phyloP scores from a whole-genome alignment of 495 filamentous ascomycete genomes.

The Bathelium albidoporum region DNA sequence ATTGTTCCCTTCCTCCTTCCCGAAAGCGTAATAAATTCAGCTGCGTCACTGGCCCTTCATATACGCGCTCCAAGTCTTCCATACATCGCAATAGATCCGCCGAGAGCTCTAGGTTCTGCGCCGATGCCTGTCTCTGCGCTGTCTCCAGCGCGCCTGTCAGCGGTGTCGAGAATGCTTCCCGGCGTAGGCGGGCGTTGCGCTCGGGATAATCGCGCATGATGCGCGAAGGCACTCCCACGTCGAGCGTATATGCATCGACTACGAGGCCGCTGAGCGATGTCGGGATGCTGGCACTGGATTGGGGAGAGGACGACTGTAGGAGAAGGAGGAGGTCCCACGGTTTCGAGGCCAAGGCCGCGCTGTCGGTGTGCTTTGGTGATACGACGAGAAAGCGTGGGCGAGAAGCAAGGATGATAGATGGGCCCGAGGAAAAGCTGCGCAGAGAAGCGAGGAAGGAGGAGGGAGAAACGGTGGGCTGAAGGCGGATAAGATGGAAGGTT shows the following conservation, averaged over 20 bases:
- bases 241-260: constrained; percentile 37
- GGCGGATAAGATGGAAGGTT: constrained; percentile 28
- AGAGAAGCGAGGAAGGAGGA: constrained; percentile 24
- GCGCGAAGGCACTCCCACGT: constrained; percentile 45
- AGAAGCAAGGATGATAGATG: constrained; percentile 46
- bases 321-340: constrained; percentile 12
- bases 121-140: constrained; percentile 25
- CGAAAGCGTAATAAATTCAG: constrained; percentile 58
- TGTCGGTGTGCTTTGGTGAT: background rate
- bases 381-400: constrained; percentile 13
- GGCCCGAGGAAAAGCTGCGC: constrained; percentile 35
- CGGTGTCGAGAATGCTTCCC: constrained; percentile 31
- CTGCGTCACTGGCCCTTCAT: constrained; percentile 48
- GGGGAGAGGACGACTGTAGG: constrained; percentile 27
- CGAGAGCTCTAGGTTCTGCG: constrained; percentile 47
- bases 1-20: constrained; percentile 39
- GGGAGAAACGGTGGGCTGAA: constrained; percentile 16
- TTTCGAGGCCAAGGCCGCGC: background rate
- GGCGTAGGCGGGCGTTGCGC: constrained; percentile 36
- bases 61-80: constrained; percentile 14
- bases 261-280: constrained; percentile 28
- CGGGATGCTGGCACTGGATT: constrained; percentile 11
- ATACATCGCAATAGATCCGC: constrained; percentile 44
- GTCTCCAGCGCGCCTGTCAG: constrained; percentile 35
- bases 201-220: constrained; percentile 38